Evolutionary conservation across 805 yeast species (phyloP), one percentile per base, ranked within the genome.

Genomic region (Saccharomycopsis amapae): DNA sequence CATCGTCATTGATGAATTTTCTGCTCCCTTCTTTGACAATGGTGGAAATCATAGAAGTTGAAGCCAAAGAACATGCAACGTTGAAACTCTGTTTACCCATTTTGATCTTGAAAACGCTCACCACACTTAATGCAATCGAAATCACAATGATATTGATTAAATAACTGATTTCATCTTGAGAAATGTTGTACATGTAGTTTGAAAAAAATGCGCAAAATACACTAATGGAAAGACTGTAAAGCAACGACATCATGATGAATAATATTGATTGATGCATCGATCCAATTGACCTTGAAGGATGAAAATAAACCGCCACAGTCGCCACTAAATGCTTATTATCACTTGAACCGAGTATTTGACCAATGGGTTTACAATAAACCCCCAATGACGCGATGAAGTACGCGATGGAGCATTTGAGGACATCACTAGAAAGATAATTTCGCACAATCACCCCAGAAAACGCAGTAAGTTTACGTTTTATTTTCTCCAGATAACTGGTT

Each of bases 221-320:
- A 3, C 84, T 72, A 6, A 79, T 71, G 0, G 68, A 45, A 45
- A 76, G 72, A 37, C 78, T 74, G 63, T 68, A 85, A 3, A 66
- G 43, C 13, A 84, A 61, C 1, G 87, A 67, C 2, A 75, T 47
- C 0, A 69, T 54, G 2, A 81, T 89, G 62, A 76, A 86, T 37
- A 75, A 58, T 15, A 82, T 60, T 10, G 88, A 79, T 57, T 85
- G 87, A 49, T 78, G 73, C 90, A 85, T 85, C 17, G 85, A 76
- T 0, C 95, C 95, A 46, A 76, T 74, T 0, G 93, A 73, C 40
- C 95, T 62, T 1, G 89, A 74, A 0, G 95, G 87, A 57, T 85
- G 93, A 66, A 86, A 85, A 61, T 86, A 86, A 2, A 85, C 93
- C 1, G 85, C 82, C 7, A 81, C 81, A 0, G 95, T 86, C 32